Base-by-base conservation (phyloP, 495 filamentous ascomycete genomes). In the Neurospora sp. region DNA sequence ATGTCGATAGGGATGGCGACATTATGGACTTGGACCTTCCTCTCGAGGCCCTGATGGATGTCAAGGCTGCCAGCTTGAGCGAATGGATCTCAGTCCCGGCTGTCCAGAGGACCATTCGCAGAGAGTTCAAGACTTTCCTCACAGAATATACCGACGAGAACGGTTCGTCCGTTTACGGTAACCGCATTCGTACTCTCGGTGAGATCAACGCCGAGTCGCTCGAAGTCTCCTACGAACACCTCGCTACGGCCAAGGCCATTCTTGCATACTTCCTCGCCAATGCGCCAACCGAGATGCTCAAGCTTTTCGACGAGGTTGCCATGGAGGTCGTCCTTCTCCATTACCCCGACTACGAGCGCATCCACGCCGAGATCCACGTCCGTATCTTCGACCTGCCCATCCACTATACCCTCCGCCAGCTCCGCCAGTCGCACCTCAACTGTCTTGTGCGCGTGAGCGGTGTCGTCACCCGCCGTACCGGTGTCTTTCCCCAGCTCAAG, bases 181-280 rank as follows among this genome's bases (percentile, higher is more conserved):
- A 92, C 75, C 91, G 94, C 73, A 94, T 98, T 72, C 90, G 93
- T 72, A 97, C 92, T 0, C 90, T 99, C 14, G 96, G 96, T 86
- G 95, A 98, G 81, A 86, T 97, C 75, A 99, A 99, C 81, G 93
- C 94, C 40, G 96, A 98, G 81, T 93, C 94, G 38, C 87, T 99
- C 8, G 96, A 98, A 81, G 94, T 99, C 38, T 97, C 94, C 14
- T 99, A 96, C 81, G 91, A 94, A 74, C 95, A 99, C 79, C 85
- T 99, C 45, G 89, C 92, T 20, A 87, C 90, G 41, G 91, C 91
- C 48, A 98, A 97, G 83, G 95, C 96, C n/a, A 94, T 93, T 38
- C 86, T 99, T n/a, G 95, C 94, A 18, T 97, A 97, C 81, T 99
- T 98, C 86, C 86, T 98, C 40, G 96, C 95, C 75, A 99, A 98